These are phyloP conservation scores for Tolypocladium ovalisporum DNA, from an alignment of 2,329 filamentous ascomycete species.

Conservation along the genomic window DNA sequence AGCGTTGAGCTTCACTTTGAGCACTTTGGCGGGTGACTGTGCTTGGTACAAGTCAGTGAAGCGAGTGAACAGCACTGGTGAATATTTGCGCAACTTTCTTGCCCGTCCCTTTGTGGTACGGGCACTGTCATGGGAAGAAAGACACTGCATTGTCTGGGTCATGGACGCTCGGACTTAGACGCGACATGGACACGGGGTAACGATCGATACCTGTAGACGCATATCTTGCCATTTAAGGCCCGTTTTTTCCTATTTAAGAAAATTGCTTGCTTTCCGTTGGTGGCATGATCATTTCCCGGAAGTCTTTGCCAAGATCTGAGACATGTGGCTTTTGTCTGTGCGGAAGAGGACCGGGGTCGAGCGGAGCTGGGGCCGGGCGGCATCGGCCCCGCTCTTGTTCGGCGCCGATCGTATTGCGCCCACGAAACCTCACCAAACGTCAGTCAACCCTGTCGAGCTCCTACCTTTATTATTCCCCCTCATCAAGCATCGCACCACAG, in stretches of 20 bases:
- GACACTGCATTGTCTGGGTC: background rate
- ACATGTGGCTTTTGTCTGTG: background rate
- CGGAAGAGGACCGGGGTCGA: background rate
- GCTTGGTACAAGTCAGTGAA: background rate
- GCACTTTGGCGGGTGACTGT: slow-evolving; percentile 31
- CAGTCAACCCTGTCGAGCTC: background rate
- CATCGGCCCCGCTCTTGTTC: background rate
- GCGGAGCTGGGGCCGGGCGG: background rate
- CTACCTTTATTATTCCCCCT: background rate
- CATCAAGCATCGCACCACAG: background rate
- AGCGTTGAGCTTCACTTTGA: slow-evolving; percentile 37
- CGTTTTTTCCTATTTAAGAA: background rate
- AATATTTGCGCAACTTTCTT: background rate
- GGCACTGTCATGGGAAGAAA: background rate
- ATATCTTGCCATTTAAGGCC: background rate
- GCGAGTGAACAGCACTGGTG: background rate
- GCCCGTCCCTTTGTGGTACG: background rate
- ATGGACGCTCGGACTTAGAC: background rate
- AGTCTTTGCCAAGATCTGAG: background rate
- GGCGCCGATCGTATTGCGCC: too few species aligned
- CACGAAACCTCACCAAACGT: background rate
- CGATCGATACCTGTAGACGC: background rate
- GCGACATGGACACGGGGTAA: background rate
- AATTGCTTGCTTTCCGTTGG: background rate
- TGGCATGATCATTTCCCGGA: background rate